A percentile compares a stretch with the other conserved stretches of the same genome.
phyloP scores from a whole-genome alignment of 768 basidiomycete species.

The Leucocoprinus leucothites region DNA sequence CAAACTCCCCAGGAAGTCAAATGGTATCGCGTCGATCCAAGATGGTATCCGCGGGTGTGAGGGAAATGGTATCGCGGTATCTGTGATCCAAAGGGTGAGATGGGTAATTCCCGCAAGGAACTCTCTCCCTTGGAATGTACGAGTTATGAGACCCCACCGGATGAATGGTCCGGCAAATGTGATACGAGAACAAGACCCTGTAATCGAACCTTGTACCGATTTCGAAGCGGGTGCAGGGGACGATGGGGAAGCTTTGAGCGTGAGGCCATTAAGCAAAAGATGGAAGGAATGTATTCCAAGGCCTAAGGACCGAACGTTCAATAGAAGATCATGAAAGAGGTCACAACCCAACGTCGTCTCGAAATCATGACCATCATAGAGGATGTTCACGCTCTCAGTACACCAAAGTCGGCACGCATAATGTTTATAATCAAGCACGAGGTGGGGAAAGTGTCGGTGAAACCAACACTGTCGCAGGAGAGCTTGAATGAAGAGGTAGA shows the following conservation, averaged over 20 bases:
- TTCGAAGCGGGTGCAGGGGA: not conserved
- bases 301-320: conserved; percentile 29
- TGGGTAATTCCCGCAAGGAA: conserved; percentile 37
- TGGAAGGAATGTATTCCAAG: conserved; percentile 28
- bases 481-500: conserved; percentile 29
- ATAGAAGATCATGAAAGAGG: conserved; percentile 25
- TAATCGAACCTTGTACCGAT: not conserved
- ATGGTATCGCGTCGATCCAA: conserved; percentile 28
- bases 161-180: conserved; percentile 27
- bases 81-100: conserved; percentile 30
- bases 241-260: not conserved
- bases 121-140: conserved; percentile 24
- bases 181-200: conserved; percentile 22
- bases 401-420: conserved; percentile 33
- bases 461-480: conserved; percentile 25
- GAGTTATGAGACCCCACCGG: conserved; percentile 31
- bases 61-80: not conserved
- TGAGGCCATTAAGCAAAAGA: conserved; percentile 32
- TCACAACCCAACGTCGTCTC: conserved; percentile 16
- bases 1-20: conserved; percentile 27
- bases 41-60: conserved; percentile 16
- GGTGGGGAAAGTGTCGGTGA: conserved; percentile 13
- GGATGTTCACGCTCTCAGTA: conserved; percentile 26
- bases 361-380: conserved; percentile 15
- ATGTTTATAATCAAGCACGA: conserved; percentile 28